These are phyloP conservation scores for Dictyostelium discoideum DNA, from an alignment of 78 protist species.

Conservation along the genomic window dicty_2.7 NC_007088.5:3139501-3140000, in stretches of 20 bases:
- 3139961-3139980: not conserved
- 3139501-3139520: slow-evolving; percentile 43
- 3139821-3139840: no score
- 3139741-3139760: slow-evolving; percentile 21
- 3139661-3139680: not conserved
- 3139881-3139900: no score
- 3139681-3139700: not conserved
- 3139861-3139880: not conserved
- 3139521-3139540: slow-evolving; percentile 57
- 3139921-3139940: no score
- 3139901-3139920: no score
- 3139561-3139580: not conserved
- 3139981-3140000: not conserved
- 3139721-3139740: slow-evolving; percentile 1
- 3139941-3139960: not conserved
- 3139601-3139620: slow-evolving; percentile 27
- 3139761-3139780: slow-evolving; percentile 47
- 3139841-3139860: not conserved
- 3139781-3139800: slow-evolving; percentile 34
- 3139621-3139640: not conserved
- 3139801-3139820: not conserved
- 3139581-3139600: slow-evolving; percentile 33
- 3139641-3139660: not conserved
- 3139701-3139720: no score
- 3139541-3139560: slow-evolving; percentile 62